Percentiles rank a stretch among this genome's conserved stretches.
These are phyloP conservation scores for Colletotrichum orbiculare DNA, from an alignment of 2,329 filamentous ascomycete species.

Conservation along the genomic window DNA sequence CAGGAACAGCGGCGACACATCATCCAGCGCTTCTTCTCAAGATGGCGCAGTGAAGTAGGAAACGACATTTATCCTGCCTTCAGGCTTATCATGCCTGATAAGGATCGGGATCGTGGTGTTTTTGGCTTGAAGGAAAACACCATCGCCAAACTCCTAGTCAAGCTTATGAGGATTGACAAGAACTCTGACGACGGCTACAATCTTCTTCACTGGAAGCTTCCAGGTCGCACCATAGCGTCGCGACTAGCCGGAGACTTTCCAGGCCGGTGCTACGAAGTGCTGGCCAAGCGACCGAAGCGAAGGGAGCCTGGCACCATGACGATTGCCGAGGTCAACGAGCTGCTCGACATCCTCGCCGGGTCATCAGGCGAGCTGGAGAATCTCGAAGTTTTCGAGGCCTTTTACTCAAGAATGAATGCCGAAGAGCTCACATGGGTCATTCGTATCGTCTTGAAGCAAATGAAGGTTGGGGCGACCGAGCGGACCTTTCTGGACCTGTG, in stretches of 20 bases:
- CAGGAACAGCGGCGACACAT: conserved; percentile 84
- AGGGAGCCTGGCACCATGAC: conserved; percentile 81
- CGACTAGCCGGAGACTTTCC: conserved; percentile 91
- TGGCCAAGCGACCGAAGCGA: conserved; percentile 84
- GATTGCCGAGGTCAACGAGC: conserved; percentile 88
- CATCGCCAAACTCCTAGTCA: conserved; percentile 91
- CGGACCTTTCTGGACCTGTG: conserved; percentile 87
- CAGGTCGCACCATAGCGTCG: conserved; percentile 72
- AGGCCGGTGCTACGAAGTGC: conserved; percentile 85
- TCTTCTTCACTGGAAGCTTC: conserved; percentile 92
- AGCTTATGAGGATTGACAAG: conserved; percentile 90
- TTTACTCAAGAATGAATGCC: conserved; percentile 92
- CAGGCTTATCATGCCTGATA: conserved; percentile 90
- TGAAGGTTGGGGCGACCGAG: conserved; percentile 82
- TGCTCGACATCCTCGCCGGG: conserved; percentile 81
- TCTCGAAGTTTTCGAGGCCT: conserved; percentile 80
- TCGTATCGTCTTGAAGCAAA: conserved; percentile 86
- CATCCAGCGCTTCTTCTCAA: conserved; percentile 85
- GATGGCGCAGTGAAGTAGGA: conserved; percentile 90
- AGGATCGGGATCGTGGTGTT: conserved; percentile 90
- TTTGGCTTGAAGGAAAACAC: conserved; percentile 94
- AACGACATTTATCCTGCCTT: conserved; percentile 94
- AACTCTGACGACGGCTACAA: conserved; percentile 89
- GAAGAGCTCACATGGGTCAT: conserved; percentile 96
- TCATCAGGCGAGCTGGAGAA: conserved; percentile 87